Evolutionary conservation across 768 basidiomycete species (phyloP), one percentile per base, ranked within the genome.

Genomic region (Mycena floridula): DNA sequence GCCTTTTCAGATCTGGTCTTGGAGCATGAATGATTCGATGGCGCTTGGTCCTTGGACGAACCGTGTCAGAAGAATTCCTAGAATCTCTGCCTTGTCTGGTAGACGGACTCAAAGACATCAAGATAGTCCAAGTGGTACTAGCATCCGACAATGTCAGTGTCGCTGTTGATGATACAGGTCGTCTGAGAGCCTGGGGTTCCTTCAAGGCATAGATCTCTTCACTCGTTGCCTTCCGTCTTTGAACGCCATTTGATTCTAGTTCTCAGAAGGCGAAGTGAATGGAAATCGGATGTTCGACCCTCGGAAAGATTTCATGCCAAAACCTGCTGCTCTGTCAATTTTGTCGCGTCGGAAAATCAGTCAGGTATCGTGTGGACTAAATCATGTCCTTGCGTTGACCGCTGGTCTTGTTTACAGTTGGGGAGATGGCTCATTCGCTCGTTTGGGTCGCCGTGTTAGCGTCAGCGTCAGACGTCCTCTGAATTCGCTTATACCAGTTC

Each of bases 141-240:
- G 49, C 49, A n/a, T 45, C 45, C 28, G 51, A 53, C 25, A 47
- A 47, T 28, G 37, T 47, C 13, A 53, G 51, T 25, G 23, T 47
- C 6, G 51, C 48, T 2, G 25, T 53, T 9, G 46, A 41, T 25
- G 28, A 46, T 21, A 40, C 42, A 26, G 51, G 51, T 1, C 35
- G 48, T 18, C 25, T 53, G 4, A 48, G 52, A 23, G 49, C 49
- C 15, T 53, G 52, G 52, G 49, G 52, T 11, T 48, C 52, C 1
- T 50, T 53, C 30, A 43, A 42, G 13, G 51, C 47, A 20, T 9
- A 40, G 13, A 2, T 37, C 27, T 37, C 18, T 23, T 16, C 3
- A 23, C 7, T 2, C 30, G 5, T 39, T n/a, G 3, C 15, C 18
- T 2, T 24, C 5, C 9, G 7, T 16, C n/a, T 15, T 12, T 36